Evolutionary conservation across 1,284 basidiomycete species (phyloP), one percentile per base, ranked within the genome.

Genomic region (Boletus hoseneyae): DNA sequence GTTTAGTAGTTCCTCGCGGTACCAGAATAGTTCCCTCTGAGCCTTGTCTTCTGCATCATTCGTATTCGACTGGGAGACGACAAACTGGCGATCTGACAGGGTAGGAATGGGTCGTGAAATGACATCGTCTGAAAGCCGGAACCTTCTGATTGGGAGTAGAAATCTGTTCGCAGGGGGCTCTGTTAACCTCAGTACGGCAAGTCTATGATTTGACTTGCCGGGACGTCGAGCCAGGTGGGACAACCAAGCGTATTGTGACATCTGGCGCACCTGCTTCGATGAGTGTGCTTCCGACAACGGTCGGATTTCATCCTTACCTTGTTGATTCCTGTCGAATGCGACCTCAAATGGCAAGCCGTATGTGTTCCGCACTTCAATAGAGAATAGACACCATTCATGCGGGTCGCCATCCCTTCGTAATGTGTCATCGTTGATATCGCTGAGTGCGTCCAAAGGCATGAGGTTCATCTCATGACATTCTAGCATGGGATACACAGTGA

Each of bases 401-500:
- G 80, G 77, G 30, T 83, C 76, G 30, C 74, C 74, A 7, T 74
- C 68, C 30, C 69, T 64, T 34, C 79, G 59, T 53, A 36, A 67
- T n/a, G 41, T 38, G 4, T 43, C 46, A 18, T 50, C 43, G 40
- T 37, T 32, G 29, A 62, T 61, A 15, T 65, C 62, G 52, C 74
- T 73, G 13, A 73, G 61, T 33, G 76, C 76, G 15, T 55, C 56
- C 48, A 82, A 81, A 33, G 85, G 82, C 29, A 90, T 70, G 49
- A 96, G 74, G 57, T 90, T 86, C 79, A 97, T 85, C 30, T 77
- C 76, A 52, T 85, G 79, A 60, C 87, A 91, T 62, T 94, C 90
- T 35, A 97, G 78, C 72, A 94, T 94, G 54, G 92, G 89, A 63
- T 95, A 95, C 3, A 98, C 94, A 0, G 92, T 95, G 51, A 97